Base-by-base conservation (phyloP, 805 yeast species). In the Kregervanrija fluxuum region DNA sequence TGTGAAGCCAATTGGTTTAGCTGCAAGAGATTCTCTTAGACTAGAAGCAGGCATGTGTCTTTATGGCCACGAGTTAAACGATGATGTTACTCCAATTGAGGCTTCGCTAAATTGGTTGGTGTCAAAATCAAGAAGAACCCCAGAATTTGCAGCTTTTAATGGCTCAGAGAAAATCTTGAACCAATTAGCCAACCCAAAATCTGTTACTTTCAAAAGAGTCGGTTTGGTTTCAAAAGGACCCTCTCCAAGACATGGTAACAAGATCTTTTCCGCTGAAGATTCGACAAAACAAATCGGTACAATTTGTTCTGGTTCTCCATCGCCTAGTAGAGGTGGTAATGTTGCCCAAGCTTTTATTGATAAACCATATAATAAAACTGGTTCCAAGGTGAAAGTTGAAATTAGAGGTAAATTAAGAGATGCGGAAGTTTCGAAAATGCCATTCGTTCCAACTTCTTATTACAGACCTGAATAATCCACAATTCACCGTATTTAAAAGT, bases 21-120 rank as follows among this genome's bases (percentile, higher is more conserved):
- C 98, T n/a, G 98, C 99, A 2, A 81, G 99, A 65, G 99, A 93
- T 64, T 86, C 97, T 10, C 72, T 93, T 53, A 79, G 99, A 59
- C 69, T 93, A 42, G 99, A 93, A 69, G 99, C 99, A 4, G 99
- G 99, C 31, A 86, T 93, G 96, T 93, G 99, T 66, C 73, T 93
- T 44, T 93, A 93, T 57, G 99, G 99, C 2, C 85, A 89, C 61
- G 99, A 93, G 65, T 73, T 93, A 56, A 77, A 75, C 49, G 95
- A 88, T 54, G 63, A 67, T 11, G 79, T 77, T 30, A 83, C 96
- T 2, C 99, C 99, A 10, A 79, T 91, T 4, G 95, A 89, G 54
- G 95, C 93, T 0, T 79, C 93, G 0, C 74, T 93, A 52, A 74
- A 89, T 41, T 93, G 99, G 99, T 76, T 89, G 41, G 74, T 93